phyloP scores from a whole-genome alignment of 441 rosid species.

The Jatropha multifida region DNA sequence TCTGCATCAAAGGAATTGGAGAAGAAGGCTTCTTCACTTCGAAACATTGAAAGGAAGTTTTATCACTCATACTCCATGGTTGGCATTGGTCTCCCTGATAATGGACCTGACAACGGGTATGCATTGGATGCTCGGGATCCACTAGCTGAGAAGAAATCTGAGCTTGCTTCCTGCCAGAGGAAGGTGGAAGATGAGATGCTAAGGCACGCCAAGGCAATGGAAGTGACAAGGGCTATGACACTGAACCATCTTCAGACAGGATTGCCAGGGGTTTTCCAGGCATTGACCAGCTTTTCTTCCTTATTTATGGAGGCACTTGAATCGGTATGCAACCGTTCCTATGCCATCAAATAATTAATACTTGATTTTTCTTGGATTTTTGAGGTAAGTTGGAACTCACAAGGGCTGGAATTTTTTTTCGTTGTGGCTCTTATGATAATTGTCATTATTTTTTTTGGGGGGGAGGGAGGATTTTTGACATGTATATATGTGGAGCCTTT shows the following conservation, averaged over 20 bases:
- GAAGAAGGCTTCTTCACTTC: constrained; percentile 82
- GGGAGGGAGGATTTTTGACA: constrained; percentile 24
- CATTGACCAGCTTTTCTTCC: constrained; percentile 79
- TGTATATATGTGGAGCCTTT: constrained; percentile 43
- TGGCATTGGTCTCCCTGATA: constrained; percentile 74
- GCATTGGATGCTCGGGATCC: constrained; percentile 87
- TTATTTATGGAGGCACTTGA: constrained; percentile 67
- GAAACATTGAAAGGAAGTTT: constrained; percentile 84
- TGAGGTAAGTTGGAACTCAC: constrained; percentile 22
- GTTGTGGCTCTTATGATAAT: constrained; percentile 30
- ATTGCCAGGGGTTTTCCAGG: constrained; percentile 89
- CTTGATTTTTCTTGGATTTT: constrained; percentile 26
- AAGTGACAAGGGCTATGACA: constrained; percentile 88
- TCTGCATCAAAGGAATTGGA: constrained; percentile 80
- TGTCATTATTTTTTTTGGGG: constrained; percentile 13
- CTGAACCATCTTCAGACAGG: constrained; percentile 89
- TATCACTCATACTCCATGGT: constrained; percentile 89
- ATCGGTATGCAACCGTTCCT: constrained; percentile 67
- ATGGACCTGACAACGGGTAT: constrained; percentile 60
- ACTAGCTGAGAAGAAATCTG: constrained; percentile 72
- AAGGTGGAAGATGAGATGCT: constrained; percentile 89
- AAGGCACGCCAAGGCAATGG: constrained; percentile 79
- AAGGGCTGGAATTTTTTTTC: constrained; percentile 42
- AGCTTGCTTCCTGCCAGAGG: constrained; percentile 81
- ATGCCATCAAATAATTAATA: constrained; percentile 59